A percentile compares a stretch with the other conserved stretches of the same genome.
phyloP scores from a whole-genome alignment of 2,329 filamentous ascomycete species.

The Exserohilum rostratum region DNA sequence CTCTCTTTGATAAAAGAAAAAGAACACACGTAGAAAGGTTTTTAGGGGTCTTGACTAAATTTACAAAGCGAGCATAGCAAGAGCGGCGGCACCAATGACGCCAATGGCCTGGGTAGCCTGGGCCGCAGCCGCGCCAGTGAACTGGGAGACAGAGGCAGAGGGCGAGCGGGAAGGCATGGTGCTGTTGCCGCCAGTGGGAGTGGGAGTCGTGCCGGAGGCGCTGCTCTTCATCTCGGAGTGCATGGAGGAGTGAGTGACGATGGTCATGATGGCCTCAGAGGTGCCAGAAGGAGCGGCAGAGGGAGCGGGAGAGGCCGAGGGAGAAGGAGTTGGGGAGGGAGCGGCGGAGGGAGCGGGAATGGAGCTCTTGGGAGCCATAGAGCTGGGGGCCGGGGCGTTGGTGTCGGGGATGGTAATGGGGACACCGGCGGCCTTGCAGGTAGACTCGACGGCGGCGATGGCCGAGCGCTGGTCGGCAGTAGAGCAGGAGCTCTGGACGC shows the following conservation, averaged over 20 bases:
- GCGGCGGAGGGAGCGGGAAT: constrained; percentile 11
- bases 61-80: constrained; percentile 47
- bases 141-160: constrained; percentile 27
- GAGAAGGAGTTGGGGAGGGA: constrained; percentile 11
- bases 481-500: constrained; percentile 53
- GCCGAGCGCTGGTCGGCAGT: constrained; percentile 44
- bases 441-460: constrained; percentile 37
- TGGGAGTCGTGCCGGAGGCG: background rate
- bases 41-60: no score
- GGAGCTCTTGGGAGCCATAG: constrained; percentile 11
- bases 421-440: constrained; percentile 43
- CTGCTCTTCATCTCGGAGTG: no score
- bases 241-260: constrained; percentile 11
- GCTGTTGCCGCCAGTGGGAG: no score
- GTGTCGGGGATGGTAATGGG: constrained; percentile 36
- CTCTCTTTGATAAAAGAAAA: background rate
- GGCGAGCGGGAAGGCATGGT: constrained; percentile 8
- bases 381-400: constrained; percentile 10
- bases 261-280: constrained; percentile 17
- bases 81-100: constrained; percentile 42
- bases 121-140: constrained; percentile 45
- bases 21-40: no score
- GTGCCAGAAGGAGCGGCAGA: constrained; percentile 13
- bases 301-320: constrained; percentile 15
- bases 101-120: constrained; percentile 43